Percentiles rank a stretch among this genome's conserved stretches.
Conservation (phyloP, 225 moss, liverwort and hornwort species). For the Physcomitrium patens region DNA sequence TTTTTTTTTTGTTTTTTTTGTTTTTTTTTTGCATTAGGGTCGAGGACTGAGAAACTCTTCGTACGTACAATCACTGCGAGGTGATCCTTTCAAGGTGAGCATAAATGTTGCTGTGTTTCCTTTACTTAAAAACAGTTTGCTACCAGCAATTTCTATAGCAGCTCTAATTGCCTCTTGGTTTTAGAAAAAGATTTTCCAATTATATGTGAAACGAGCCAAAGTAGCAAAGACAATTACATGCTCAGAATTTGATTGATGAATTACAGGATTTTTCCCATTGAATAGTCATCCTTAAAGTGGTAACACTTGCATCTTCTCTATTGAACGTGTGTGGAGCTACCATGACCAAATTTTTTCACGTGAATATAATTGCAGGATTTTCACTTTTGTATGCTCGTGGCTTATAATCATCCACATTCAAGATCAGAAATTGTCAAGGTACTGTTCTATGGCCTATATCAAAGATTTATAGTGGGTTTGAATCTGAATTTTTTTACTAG, state of each 20-base stretch:
- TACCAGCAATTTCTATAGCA: background rate
- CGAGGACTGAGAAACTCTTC: constrained; percentile 68
- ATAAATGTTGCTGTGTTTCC: constrained; percentile 4
- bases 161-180: background rate
- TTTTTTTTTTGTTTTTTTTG: no score
- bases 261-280: no score
- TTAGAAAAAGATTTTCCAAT: background rate
- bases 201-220: background rate
- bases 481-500: no score
- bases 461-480: background rate
- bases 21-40: constrained; percentile 59
- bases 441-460: constrained; percentile 9
- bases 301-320: background rate
- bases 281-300: no score
- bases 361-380: constrained; percentile 60
- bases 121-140: background rate
- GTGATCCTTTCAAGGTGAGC: constrained; percentile 79
- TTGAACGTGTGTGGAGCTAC: constrained; percentile 4
- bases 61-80: constrained; percentile 83
- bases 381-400: constrained; percentile 82
- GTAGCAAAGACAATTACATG: background rate
- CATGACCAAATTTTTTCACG: background rate
- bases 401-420: constrained; percentile 77
- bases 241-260: no score
- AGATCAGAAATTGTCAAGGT: constrained; percentile 87